Evolutionary conservation across 257 asterid species (phyloP).

Genomic region (Vinca minor): DNA sequence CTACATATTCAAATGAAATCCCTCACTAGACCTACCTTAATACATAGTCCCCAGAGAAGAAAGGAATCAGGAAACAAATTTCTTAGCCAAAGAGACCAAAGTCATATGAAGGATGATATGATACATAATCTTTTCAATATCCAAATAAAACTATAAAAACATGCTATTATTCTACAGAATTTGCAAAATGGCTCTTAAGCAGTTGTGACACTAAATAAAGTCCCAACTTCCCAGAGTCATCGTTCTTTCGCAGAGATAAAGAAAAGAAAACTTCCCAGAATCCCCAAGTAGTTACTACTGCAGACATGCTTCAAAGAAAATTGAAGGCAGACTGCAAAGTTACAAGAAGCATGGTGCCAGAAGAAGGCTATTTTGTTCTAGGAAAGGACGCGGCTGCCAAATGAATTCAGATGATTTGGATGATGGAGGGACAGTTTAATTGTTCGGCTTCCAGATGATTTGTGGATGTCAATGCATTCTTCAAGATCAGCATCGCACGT

Average conservation of each 20-base stretch:
- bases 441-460: conserved; percentile 37
- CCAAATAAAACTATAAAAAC: not conserved
- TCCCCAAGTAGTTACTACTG: not conserved
- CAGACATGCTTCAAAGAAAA: not conserved
- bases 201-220: not conserved
- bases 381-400: conserved; percentile 44
- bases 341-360: not conserved
- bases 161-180: not conserved
- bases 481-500: conserved; percentile 84
- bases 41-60: too few relatives aligned
- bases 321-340: not conserved
- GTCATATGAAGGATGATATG: too few relatives aligned
- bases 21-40: too few relatives aligned
- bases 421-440: conserved; percentile 46
- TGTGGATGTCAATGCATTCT: conserved; percentile 69
- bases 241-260: not conserved
- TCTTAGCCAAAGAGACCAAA: too few relatives aligned
- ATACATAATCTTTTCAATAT: not conserved
- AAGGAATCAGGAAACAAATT: too few relatives aligned
- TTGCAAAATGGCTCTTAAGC: not conserved
- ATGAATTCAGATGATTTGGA: conserved; percentile 48
- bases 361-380: conserved; percentile 1
- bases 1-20: too few relatives aligned
- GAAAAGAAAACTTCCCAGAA: not conserved
- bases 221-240: too few relatives aligned